Percentiles rank a stretch among this genome's conserved stretches.
Conservation (phyloP, 176 grass and related monocot genomes). For the Rhynchospora breviuscula region DNA sequence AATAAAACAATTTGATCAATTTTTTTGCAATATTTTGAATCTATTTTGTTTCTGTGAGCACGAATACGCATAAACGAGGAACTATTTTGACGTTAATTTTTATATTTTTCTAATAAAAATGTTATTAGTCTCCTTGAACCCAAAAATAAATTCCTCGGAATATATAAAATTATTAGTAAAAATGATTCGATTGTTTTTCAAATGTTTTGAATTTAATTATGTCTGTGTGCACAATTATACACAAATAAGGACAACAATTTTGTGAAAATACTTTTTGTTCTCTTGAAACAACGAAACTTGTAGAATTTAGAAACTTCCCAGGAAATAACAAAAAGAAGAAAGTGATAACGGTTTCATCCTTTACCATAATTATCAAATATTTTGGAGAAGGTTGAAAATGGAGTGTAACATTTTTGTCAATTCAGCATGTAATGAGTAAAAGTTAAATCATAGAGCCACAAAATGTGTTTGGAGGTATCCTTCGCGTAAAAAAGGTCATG, state of each 20-base stretch:
- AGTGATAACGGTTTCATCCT: too few relatives aligned
- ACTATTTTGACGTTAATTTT: not conserved
- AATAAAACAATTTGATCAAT: not conserved
- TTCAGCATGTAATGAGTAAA: constrained; percentile 8
- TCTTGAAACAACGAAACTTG: not conserved
- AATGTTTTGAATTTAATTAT: not conserved
- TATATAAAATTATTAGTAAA: too few relatives aligned
- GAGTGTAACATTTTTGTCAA: not conserved
- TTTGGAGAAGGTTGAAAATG: not conserved
- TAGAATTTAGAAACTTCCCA: not conserved
- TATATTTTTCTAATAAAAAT: not conserved
- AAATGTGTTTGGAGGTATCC: constrained; percentile 52
- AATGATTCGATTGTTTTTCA: not conserved
- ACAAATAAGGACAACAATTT: too few relatives aligned
- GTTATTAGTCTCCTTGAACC: not conserved
- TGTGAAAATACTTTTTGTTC: not conserved
- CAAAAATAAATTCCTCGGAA: not conserved
- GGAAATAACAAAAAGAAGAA: not conserved
- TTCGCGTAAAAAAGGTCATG: constrained; percentile 24
- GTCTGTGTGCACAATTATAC: not conserved
- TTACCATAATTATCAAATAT: not conserved
- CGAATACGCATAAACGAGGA: not conserved
- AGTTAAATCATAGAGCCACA: constrained; percentile 48
- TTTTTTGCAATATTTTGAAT: not conserved
- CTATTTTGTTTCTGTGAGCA: not conserved